Percentiles rank a stretch among this genome's conserved stretches.
phyloP scores from a whole-genome alignment of 2,329 filamentous ascomycete species.

The Xylariaceae sp. region DNA sequence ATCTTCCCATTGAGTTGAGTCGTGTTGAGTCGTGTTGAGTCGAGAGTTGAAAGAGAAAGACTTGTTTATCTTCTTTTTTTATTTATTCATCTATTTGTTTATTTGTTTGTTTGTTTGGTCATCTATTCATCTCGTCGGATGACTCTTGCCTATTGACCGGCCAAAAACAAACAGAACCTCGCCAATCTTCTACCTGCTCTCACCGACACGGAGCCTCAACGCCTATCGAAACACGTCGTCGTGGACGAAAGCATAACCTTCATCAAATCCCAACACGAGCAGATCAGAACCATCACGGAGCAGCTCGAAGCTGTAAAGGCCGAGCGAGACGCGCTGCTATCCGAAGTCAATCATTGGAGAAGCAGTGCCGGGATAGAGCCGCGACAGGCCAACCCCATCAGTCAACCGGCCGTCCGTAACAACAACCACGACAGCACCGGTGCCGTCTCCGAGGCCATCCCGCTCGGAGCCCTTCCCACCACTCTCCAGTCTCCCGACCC shows the following conservation, averaged over 20 bases:
- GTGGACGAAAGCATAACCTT: constrained; percentile 34
- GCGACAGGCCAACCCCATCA: constrained; percentile 12
- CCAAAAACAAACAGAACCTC: constrained; percentile 28
- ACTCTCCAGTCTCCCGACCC: constrained; percentile 7
- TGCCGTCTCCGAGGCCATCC: constrained; percentile 5
- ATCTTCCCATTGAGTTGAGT: no score
- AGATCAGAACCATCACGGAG: constrained; percentile 16
- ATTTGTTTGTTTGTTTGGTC: no score
- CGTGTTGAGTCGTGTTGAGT: no score
- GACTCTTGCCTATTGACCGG: constrained; percentile 8
- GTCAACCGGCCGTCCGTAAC: constrained; percentile 3
- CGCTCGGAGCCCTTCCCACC: constrained; percentile 5
- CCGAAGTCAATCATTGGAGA: constrained; percentile 24
- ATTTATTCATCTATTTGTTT: no score
- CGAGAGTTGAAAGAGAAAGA: no score
- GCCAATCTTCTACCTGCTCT: constrained; percentile 34
- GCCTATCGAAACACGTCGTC: constrained; percentile 38
- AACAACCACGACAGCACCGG: constrained; percentile 7
- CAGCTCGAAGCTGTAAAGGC: constrained; percentile 14
- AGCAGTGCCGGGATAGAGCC: constrained; percentile 20
- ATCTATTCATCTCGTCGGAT: neutral
- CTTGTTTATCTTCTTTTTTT: no score
- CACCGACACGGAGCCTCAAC: constrained; percentile 31
- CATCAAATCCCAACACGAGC: constrained; percentile 25
- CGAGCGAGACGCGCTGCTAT: constrained; percentile 22